These are phyloP conservation scores for Malus orientalis DNA, from an alignment of 306 rosid genomes.

Conservation along the genomic window DNA sequence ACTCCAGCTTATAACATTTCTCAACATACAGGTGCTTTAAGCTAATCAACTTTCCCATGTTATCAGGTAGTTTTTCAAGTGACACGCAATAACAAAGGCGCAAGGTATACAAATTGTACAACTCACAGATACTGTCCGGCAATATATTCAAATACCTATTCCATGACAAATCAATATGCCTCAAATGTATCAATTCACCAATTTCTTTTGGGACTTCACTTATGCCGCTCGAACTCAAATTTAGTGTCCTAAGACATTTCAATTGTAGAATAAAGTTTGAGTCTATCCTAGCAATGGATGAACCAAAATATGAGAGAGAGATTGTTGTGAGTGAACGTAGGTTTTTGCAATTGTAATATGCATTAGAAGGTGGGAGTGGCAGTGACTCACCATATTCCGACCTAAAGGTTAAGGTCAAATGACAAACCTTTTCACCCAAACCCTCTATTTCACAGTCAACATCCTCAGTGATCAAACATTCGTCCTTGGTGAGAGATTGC, in stretches of 20 bases:
- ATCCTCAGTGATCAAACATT: background rate
- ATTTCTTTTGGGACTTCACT: background rate
- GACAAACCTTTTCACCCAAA: background rate
- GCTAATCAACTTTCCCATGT: no score
- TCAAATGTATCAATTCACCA: background rate
- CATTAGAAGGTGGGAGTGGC: no score
- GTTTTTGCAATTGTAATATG: background rate
- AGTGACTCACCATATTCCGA: background rate
- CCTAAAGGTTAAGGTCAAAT: background rate
- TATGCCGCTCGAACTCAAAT: accelerated
- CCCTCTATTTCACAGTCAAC: no score
- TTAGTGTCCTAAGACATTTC: background rate
- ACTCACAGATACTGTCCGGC: no score
- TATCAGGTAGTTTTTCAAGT: background rate
- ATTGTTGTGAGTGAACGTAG: background rate
- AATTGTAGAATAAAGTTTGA: background rate
- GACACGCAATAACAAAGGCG: accelerated
- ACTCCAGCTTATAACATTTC: accelerated
- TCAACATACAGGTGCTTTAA: background rate
- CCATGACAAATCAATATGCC: background rate
- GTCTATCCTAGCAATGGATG: accelerated
- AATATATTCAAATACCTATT: accelerated
- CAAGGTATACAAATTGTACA: background rate
- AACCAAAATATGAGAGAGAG: no score
- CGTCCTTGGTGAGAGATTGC: no score